These are phyloP conservation scores for Podospora comata DNA, from an alignment of 495 filamentous ascomycete species.

Conservation along the genomic window DNA sequence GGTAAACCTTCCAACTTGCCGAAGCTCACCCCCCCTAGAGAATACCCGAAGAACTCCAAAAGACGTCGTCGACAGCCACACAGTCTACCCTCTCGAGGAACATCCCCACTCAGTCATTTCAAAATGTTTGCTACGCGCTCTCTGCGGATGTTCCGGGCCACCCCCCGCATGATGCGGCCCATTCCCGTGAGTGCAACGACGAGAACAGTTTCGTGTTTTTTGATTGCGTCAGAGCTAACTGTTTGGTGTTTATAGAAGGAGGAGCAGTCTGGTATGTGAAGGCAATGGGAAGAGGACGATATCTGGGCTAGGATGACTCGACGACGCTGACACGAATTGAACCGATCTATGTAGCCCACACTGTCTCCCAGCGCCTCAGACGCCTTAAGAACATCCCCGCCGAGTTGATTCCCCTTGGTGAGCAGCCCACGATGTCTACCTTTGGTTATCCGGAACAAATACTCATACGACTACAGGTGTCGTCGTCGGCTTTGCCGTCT, in stretches of 20 bases:
- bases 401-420: slow-evolving; percentile 94
- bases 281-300: slow-evolving; percentile 26
- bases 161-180: slow-evolving; percentile 66
- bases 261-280: slow-evolving; percentile 72
- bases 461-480: slow-evolving; percentile 55
- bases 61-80: slow-evolving; percentile 13
- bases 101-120: slow-evolving; percentile 35
- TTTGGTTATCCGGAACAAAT: not conserved
- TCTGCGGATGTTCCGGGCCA: slow-evolving; percentile 55
- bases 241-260: slow-evolving; percentile 61
- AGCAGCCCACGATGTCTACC: slow-evolving; percentile 31
- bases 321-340: slow-evolving; percentile 26
- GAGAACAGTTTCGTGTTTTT: slow-evolving; percentile 17
- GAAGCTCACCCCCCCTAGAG: slow-evolving; percentile 6
- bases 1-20: slow-evolving; percentile 16
- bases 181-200: slow-evolving; percentile 65
- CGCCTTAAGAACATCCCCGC: slow-evolving; percentile 82
- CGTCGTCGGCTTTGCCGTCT: slow-evolving; percentile 66
- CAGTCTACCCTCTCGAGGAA: slow-evolving; percentile 19
- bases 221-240: slow-evolving; percentile 35
- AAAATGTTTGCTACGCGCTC: slow-evolving; percentile 66
- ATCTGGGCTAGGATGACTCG: slow-evolving; percentile 4
- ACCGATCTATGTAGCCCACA: slow-evolving; percentile 65
- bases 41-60: slow-evolving; percentile 18
- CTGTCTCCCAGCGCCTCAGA: slow-evolving; percentile 89